phyloP scores from a whole-genome alignment of 1,139 yeast species.

The Yamadazyma dushanensis region DNA sequence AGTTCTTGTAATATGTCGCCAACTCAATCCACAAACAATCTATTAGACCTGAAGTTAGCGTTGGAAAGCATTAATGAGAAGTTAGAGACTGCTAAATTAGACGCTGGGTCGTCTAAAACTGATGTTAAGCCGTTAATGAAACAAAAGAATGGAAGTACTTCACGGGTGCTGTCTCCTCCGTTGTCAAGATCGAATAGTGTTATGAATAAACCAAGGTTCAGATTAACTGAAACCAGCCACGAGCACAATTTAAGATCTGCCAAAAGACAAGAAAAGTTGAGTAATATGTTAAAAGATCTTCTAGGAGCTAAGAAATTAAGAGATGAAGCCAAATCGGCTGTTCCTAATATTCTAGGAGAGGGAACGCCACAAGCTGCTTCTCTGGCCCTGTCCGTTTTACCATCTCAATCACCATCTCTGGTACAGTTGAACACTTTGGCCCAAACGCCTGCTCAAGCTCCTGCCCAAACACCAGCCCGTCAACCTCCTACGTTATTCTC shows the following conservation, averaged over 20 bases:
- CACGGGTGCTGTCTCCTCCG: slow-evolving; percentile 16
- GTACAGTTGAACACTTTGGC: too few relatives aligned
- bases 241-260: slow-evolving; percentile 77
- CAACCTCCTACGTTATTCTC: slow-evolving; percentile 79
- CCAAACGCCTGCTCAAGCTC: background rate
- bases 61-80: slow-evolving; percentile 3
- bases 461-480: background rate
- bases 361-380: background rate
- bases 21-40: background rate
- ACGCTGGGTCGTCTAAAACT: background rate
- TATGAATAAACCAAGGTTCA: slow-evolving; percentile 42
- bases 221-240: slow-evolving; percentile 69
- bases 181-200: slow-evolving; percentile 17
- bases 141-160: slow-evolving; percentile 3
- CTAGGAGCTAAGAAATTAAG: slow-evolving; percentile 79
- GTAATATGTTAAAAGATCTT: slow-evolving; percentile 83
- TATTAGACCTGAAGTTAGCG: background rate
- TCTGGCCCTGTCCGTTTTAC: background rate
- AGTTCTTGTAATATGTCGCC: background rate
- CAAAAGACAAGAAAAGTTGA: slow-evolving; percentile 83
- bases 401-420: background rate
- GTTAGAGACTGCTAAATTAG: background rate
- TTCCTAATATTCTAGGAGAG: slow-evolving; percentile 57
- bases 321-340: slow-evolving; percentile 80
- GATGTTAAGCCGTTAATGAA: background rate